Conservation (phyloP, 2,329 filamentous ascomycete species). For the Paradendryphiella salina region DNA sequence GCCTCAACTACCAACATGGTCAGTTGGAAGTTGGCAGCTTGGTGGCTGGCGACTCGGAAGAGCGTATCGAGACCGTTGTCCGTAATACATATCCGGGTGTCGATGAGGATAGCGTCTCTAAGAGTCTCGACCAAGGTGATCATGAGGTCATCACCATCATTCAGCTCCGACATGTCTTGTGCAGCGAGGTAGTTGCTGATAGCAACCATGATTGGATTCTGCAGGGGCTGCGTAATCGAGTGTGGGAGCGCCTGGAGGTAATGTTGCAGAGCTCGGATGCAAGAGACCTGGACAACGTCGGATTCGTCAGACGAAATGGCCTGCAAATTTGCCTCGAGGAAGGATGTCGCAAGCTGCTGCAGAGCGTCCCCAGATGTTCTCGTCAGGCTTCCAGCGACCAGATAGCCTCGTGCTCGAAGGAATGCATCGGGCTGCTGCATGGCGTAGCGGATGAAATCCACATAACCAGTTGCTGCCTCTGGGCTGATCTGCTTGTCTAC, state of each 20-base stretch:
- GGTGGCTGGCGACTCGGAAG: slow-evolving; percentile 86
- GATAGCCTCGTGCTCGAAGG: slow-evolving; percentile 81
- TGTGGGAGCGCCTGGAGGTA: slow-evolving; percentile 60
- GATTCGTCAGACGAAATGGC: slow-evolving; percentile 75
- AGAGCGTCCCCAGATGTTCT: slow-evolving; percentile 65
- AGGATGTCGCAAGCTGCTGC: slow-evolving; percentile 58
- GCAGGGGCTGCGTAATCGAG: slow-evolving; percentile 58
- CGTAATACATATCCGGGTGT: slow-evolving; percentile 73
- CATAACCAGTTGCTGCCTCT: slow-evolving; percentile 71
- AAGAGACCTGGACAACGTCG: slow-evolving; percentile 89
- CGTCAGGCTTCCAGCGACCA: slow-evolving; percentile 80
- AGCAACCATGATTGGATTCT: slow-evolving; percentile 63
- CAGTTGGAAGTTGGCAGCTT: slow-evolving; percentile 87
- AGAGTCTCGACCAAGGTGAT: slow-evolving; percentile 87
- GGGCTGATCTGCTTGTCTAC: slow-evolving; percentile 70
- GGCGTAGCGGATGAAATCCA: slow-evolving; percentile 78
- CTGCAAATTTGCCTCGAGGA: slow-evolving; percentile 74
- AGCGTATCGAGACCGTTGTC: slow-evolving; percentile 79
- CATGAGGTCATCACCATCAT: slow-evolving; percentile 88
- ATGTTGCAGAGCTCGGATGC: slow-evolving; percentile 81
- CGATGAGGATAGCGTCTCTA: slow-evolving; percentile 77
- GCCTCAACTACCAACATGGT: slow-evolving; percentile 85
- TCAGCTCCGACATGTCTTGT: slow-evolving; percentile 80
- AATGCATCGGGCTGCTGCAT: slow-evolving; percentile 74
- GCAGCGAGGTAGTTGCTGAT: slow-evolving; percentile 73